Evolutionary conservation across 2,329 filamentous ascomycete species (phyloP), one percentile per base, ranked within the genome.

Genomic region (Volutella citrinella): DNA sequence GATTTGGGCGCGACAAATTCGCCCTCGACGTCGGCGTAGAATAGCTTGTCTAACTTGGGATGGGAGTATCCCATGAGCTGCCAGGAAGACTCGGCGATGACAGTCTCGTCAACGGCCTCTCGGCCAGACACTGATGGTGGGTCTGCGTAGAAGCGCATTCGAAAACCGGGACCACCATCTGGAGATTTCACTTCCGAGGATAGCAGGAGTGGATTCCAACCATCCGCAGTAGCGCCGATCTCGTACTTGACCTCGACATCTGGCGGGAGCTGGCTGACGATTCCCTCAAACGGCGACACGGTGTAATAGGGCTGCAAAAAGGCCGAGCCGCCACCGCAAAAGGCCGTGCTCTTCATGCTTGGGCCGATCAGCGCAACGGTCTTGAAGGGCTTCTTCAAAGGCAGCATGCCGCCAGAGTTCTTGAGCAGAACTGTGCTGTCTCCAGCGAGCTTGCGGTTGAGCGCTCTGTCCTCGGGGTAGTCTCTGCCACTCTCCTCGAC

Each of bases 341-440:
- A 54, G 2, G 49, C 47, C 2, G 55, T 40, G 6, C 43, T 57
- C 33, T 67, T 71, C 13, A 72, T 63, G 40, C 76, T 76, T 7
- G 72, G 72, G 4, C 72, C 74, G 40, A 78, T 75, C 14, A 76
- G 63, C 10, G 72, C 65, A n/a, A 74, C 59, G 5, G 65, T 63
- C 42, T 66, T 64, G 40, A 29, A 27, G 1, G 13, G 13, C 9
- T 5, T n/a, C n/a, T 19, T 21, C 4, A 77, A 54, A 0, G 81
- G 81, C 1, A 85, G 63, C 2, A 77, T 56, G 11, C 63, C 61
- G 10, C 66, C 65, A 18, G 79, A 69, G 43, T 85, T 85, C 60
- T 84, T 83, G 34, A 84, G 63, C 17, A 84, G 65, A 2, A 84
- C 78, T 12, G 82, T 73, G 3, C 74, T 76, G 2, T 36, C 27